A percentile compares a stretch with the other conserved stretches of the same genome.
phyloP scores from a whole-genome alignment of 1,139 yeast species.

The Yamadazyma atlantica region DNA sequence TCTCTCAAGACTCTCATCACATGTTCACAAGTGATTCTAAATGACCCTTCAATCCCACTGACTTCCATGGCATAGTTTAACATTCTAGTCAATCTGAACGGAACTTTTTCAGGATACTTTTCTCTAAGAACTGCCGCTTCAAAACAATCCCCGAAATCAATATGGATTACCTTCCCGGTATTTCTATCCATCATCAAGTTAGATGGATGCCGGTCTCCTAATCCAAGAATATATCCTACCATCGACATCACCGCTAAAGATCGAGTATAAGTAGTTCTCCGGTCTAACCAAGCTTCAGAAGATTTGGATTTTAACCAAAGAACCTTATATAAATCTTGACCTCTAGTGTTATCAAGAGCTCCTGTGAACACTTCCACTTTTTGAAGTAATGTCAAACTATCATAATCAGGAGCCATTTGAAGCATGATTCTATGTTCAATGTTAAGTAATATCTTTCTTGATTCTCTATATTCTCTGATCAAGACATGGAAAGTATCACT shows the following conservation, averaged over 20 bases:
- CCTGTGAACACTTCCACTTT: conserved; percentile 96
- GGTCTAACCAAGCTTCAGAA: conserved; percentile 96
- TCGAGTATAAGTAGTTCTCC: conserved; percentile 93
- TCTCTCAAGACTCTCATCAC: conserved; percentile 94
- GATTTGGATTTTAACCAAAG: conserved; percentile 95
- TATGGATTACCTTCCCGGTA: conserved; percentile 94
- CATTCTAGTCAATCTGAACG: conserved; percentile 96
- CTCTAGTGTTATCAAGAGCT: conserved; percentile 92
- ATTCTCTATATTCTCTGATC: conserved; percentile 89
- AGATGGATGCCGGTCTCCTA: conserved; percentile 98
- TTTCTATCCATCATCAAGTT: conserved; percentile 92
- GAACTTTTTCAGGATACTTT: conserved; percentile 97
- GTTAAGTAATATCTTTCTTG: conserved; percentile 82
- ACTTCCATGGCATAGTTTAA: conserved; percentile 98
- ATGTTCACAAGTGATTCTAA: conserved; percentile 93
- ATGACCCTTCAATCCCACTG: conserved; percentile 97
- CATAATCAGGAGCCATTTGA: conserved; percentile 98
- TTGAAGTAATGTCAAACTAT: conserved; percentile 79
- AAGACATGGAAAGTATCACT: conserved; percentile 95
- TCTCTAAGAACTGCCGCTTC: conserved; percentile 97
- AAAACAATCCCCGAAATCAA: conserved; percentile 98
- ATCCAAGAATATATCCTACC: conserved; percentile 94
- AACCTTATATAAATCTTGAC: conserved; percentile 93
- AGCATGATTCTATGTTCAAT: conserved; percentile 95
- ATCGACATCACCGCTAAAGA: conserved; percentile 98